Conservation (phyloP, 2,329 filamentous ascomycete species). For the Graphiopsis chlorocephala region DNA sequence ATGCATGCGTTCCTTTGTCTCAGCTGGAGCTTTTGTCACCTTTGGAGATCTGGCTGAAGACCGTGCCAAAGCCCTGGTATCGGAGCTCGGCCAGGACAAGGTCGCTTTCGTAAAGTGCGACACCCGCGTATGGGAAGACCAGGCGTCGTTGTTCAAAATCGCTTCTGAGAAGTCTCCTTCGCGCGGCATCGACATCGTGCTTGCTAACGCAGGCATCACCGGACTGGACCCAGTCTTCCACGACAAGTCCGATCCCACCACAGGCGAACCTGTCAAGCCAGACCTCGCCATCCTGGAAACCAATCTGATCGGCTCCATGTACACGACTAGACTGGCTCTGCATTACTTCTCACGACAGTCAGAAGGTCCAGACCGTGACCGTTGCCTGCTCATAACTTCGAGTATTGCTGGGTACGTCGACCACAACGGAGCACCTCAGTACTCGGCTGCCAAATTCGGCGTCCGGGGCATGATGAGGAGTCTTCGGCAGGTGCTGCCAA, state of each 20-base stretch:
- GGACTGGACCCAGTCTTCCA: constrained; percentile 24
- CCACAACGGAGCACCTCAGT: constrained; percentile 35
- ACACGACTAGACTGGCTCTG: constrained; percentile 38
- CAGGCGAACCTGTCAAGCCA: constrained; percentile 27
- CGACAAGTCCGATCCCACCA: constrained; percentile 16
- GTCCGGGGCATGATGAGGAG: constrained; percentile 44
- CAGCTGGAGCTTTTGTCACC: constrained; percentile 35
- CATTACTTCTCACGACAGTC: constrained; percentile 36
- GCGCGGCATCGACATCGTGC: constrained; percentile 28
- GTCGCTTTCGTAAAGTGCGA: constrained; percentile 32
- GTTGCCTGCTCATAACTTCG: constrained; percentile 51
- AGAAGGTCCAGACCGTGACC: constrained; percentile 35
- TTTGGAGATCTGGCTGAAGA: constrained; percentile 34
- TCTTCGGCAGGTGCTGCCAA: constrained; percentile 36
- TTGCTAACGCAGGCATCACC: constrained; percentile 32
- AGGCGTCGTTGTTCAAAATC: constrained; percentile 31
- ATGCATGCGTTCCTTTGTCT: constrained; percentile 33
- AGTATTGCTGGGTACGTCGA: constrained; percentile 51
- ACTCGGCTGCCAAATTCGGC: constrained; percentile 45
- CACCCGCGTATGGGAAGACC: constrained; percentile 32
- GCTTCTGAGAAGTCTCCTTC: constrained; percentile 23
- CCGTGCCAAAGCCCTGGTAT: constrained; percentile 28
- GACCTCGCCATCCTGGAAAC: constrained; percentile 25
- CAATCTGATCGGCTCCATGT: constrained; percentile 27
- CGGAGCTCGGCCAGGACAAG: constrained; percentile 32